These are phyloP conservation scores for Eutrema yunnanense DNA, from an alignment of 345 rosid species.

Conservation along the genomic window DNA sequence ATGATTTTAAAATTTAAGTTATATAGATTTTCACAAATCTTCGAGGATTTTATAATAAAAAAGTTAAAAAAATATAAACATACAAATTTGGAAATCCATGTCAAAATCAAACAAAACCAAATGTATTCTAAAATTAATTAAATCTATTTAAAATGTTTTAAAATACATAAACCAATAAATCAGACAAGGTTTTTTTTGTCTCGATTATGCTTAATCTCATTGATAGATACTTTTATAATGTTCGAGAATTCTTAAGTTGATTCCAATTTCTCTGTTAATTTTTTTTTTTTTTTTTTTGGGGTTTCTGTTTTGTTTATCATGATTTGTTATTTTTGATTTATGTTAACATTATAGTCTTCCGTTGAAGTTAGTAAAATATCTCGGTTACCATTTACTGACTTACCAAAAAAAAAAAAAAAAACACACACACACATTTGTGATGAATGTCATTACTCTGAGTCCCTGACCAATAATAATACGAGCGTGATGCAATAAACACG, in stretches of 20 bases:
- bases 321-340: background rate
- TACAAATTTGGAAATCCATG: background rate
- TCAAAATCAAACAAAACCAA: too few relatives aligned
- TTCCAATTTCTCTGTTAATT: background rate
- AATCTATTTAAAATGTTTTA: background rate
- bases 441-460: background rate
- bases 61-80: too few relatives aligned
- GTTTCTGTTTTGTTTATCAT: background rate
- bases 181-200: background rate
- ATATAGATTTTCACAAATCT: background rate
- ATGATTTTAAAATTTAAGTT: too few relatives aligned
- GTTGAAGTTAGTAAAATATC: background rate
- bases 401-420: background rate
- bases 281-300: background rate
- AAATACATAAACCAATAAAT: background rate
- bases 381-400: conserved; percentile 2
- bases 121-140: too few relatives aligned
- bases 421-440: background rate
- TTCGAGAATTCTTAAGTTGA: background rate
- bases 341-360: background rate
- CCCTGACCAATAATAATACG: conserved; percentile 5
- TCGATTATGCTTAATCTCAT: background rate
- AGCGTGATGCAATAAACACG: conserved; percentile 13
- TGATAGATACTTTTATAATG: background rate
- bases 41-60: background rate